Evolutionary conservation across 192 early-diverging fungal species (phyloP).

Genomic region (Coemansia sp.): DNA sequence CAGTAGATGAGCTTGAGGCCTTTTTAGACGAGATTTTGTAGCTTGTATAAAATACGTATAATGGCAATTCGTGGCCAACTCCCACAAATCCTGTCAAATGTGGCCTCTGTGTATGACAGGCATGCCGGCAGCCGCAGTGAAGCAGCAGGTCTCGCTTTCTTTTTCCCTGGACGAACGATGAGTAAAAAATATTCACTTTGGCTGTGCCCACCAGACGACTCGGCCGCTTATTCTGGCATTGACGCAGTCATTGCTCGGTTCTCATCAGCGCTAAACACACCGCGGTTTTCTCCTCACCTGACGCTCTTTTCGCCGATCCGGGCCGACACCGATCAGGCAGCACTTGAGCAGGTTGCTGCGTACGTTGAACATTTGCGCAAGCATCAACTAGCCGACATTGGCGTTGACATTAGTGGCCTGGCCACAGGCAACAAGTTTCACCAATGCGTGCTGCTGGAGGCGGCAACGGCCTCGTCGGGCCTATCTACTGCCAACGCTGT

Average conservation of each 20-base stretch:
- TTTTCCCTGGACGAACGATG: too few relatives aligned
- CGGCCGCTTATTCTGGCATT: slow-evolving; percentile 1
- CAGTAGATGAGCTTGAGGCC: slow-evolving; percentile 37
- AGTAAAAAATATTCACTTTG: slow-evolving; percentile 38
- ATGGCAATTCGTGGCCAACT: too few relatives aligned
- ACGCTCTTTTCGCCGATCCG: slow-evolving; percentile 33
- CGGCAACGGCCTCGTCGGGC: background rate
- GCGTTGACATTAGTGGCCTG: slow-evolving; percentile 3
- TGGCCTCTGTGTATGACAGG: too few relatives aligned
- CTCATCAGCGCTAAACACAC: slow-evolving; percentile 6
- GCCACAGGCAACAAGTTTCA: slow-evolving; percentile 19
- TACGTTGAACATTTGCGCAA: slow-evolving; percentile 10
- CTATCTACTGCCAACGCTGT: slow-evolving; percentile 14
- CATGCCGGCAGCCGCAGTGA: too few relatives aligned
- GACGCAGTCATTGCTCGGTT: slow-evolving; percentile 5
- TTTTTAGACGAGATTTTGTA: slow-evolving; percentile 39
- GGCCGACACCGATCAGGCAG: slow-evolving; percentile 14
- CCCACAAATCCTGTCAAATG: too few relatives aligned
- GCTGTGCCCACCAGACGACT: slow-evolving; percentile 23
- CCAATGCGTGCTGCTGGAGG: slow-evolving; percentile 33
- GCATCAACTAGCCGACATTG: slow-evolving; percentile 10
- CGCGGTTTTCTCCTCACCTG: slow-evolving; percentile 23
- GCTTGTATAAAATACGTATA: background rate
- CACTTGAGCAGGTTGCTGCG: slow-evolving; percentile 8
- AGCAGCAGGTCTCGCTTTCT: too few relatives aligned